phyloP scores from a whole-genome alignment of 2,329 filamentous ascomycete genomes.

The Didymella exigua region DNA sequence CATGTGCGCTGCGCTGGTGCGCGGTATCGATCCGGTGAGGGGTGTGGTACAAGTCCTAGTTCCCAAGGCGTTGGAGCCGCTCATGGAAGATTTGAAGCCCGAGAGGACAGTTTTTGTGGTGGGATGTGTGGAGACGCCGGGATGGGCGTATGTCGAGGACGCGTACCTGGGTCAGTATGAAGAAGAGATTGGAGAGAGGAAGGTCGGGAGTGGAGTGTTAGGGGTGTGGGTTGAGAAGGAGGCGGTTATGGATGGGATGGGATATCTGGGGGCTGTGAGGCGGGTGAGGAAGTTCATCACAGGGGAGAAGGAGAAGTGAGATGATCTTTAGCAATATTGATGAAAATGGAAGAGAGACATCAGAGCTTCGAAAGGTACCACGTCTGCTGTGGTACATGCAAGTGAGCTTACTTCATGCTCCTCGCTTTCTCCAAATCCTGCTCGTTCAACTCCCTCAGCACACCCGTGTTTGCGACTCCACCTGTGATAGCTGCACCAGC shows the following conservation, averaged over 20 bases:
- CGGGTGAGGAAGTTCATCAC: constrained; percentile 40
- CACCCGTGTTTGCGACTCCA: constrained; percentile 48
- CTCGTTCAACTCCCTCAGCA: constrained; percentile 56
- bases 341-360: not conserved
- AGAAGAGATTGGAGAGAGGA: constrained; percentile 14
- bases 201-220: constrained; percentile 7
- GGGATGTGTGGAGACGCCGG: constrained; percentile 40
- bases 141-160: constrained; percentile 46
- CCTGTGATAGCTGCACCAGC: constrained; percentile 47
- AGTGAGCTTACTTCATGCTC: constrained; percentile 23
- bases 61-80: constrained; percentile 54
- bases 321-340: not conserved
- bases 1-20: constrained; percentile 71
- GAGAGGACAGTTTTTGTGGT: constrained; percentile 41
- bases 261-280: constrained; percentile 37
- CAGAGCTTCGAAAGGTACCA: constrained; percentile 5
- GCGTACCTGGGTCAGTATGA: constrained; percentile 21
- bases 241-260: constrained; percentile 33
- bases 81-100: constrained; percentile 27
- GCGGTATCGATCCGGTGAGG: constrained; percentile 66
- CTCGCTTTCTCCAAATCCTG: constrained; percentile 53
- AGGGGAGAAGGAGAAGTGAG: constrained; percentile 8
- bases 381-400: not conserved
- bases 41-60: constrained; percentile 68
- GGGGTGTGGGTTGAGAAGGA: constrained; percentile 33